Conservation (phyloP, 2,329 filamentous ascomycete species). For the Pseudogymnoascus sp. region DNA sequence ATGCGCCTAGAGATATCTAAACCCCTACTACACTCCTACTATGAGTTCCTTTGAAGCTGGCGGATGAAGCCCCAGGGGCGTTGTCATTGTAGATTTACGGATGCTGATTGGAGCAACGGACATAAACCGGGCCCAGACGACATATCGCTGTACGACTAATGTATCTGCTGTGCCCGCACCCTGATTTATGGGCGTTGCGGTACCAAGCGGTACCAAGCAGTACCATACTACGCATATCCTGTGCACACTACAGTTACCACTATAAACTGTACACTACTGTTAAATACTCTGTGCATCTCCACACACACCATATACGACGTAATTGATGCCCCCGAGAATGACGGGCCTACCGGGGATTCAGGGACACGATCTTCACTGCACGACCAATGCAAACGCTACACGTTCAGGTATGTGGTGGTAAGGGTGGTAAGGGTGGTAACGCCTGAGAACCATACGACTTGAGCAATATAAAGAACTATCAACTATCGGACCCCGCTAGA, state of each 20-base stretch:
- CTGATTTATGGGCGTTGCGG: neutral
- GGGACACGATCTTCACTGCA: neutral
- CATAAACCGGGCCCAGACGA: neutral
- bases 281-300: neutral
- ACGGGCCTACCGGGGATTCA: neutral
- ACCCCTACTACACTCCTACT: neutral
- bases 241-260: neutral
- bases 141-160: neutral
- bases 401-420: neutral
- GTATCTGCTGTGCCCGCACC: neutral
- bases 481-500: neutral
- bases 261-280: neutral
- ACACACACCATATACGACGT: neutral
- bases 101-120: neutral
- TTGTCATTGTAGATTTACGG: neutral
- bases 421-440: neutral
- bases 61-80: neutral
- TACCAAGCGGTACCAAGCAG: neutral
- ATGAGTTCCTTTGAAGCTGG: neutral
- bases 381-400: constrained; percentile 1
- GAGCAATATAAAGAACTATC: neutral
- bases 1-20: neutral
- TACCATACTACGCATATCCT: neutral
- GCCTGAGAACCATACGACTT: too few species aligned
- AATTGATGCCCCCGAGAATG: neutral